Evolutionary conservation across 1,284 basidiomycete species (phyloP).

Genomic region (Coriolopsis trogii): DNA sequence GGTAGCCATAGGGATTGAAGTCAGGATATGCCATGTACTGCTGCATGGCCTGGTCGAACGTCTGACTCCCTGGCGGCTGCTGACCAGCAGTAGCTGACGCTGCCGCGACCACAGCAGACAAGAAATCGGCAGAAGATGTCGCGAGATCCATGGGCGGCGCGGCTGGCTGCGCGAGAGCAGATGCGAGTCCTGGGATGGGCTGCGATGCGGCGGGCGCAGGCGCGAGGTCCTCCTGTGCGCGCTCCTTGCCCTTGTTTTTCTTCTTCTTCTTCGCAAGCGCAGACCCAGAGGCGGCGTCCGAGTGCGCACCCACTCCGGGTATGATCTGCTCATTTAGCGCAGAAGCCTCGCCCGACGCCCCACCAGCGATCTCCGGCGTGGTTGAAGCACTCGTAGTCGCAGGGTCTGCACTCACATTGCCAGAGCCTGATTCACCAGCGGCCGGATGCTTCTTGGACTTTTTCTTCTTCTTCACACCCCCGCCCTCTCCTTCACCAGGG

Average conservation of each 20-base stretch:
- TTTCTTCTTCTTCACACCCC: conserved; percentile 36
- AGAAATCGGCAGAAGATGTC: conserved; percentile 49
- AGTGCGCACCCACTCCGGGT: conserved; percentile 8
- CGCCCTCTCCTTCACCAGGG: conserved; percentile 29
- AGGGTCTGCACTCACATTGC: background rate
- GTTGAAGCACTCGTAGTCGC: background rate
- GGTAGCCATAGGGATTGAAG: conserved; percentile 16
- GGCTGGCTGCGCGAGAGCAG: conserved; percentile 2
- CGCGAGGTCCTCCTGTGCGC: conserved; percentile 32
- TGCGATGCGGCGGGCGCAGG: conserved; percentile 26
- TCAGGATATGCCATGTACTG: conserved; percentile 26
- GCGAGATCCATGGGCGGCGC: conserved; percentile 19
- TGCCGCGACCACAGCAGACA: conserved; percentile 46
- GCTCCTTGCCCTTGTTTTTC: conserved; percentile 43
- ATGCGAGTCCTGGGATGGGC: conserved; percentile 11
- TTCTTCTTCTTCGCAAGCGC: conserved; percentile 44
- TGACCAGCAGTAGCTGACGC: conserved; percentile 32
- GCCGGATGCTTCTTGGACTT: conserved; percentile 33
- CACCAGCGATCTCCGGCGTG: conserved; percentile 2
- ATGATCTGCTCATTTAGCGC: conserved; percentile 1
- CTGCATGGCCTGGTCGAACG: conserved; percentile 25
- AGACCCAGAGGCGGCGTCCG: conserved; percentile 11
- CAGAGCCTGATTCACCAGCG: conserved; percentile 6
- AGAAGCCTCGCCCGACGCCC: conserved; percentile 1
- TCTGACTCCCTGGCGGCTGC: conserved; percentile 3